phyloP scores from a whole-genome alignment of 768 basidiomycete species.

The Auriculariales sp. region DNA sequence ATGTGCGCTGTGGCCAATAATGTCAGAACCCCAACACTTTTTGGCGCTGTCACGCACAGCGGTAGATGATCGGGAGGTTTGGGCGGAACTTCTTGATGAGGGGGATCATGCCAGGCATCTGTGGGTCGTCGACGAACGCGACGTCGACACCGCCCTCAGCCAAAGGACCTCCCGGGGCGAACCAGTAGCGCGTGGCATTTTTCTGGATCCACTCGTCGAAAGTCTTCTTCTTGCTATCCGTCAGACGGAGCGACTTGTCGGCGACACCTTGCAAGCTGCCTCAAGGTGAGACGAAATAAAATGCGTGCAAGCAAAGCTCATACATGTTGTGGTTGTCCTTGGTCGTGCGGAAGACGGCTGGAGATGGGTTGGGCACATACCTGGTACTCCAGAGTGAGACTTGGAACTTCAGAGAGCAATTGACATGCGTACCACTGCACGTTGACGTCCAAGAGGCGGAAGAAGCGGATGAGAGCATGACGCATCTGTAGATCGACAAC shows the following conservation, averaged over 20 bases:
- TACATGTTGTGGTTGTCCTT: slow-evolving; percentile 81
- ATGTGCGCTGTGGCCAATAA: no score
- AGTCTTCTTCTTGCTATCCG: slow-evolving; percentile 58
- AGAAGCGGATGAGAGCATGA: slow-evolving; percentile 82
- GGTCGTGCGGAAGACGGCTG: slow-evolving; percentile 82
- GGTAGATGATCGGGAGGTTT: slow-evolving; percentile 78
- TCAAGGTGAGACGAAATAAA: no score
- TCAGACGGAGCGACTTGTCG: slow-evolving; percentile 58
- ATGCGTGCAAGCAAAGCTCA: slow-evolving; percentile 10
- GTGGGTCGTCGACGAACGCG: slow-evolving; percentile 88
- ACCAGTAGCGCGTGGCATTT: slow-evolving; percentile 75
- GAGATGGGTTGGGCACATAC: slow-evolving; percentile 83
- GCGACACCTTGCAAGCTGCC: slow-evolving; percentile 72
- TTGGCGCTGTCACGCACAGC: no score
- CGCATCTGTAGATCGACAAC: slow-evolving; percentile 48
- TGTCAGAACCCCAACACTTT: no score
- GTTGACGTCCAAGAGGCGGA: slow-evolving; percentile 66
- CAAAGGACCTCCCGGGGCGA: slow-evolving; percentile 69
- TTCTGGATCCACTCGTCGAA: slow-evolving; percentile 46
- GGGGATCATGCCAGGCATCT: slow-evolving; percentile 89
- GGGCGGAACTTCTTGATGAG: slow-evolving; percentile 77
- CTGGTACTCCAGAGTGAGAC: slow-evolving; percentile 19
- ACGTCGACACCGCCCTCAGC: slow-evolving; percentile 74
- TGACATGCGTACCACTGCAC: slow-evolving; percentile 53
- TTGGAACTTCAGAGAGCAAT: slow-evolving; percentile 1